Evolutionary conservation across 164 flowering plant genomes (phyloP).

Genomic region (Sedum album): DNA sequence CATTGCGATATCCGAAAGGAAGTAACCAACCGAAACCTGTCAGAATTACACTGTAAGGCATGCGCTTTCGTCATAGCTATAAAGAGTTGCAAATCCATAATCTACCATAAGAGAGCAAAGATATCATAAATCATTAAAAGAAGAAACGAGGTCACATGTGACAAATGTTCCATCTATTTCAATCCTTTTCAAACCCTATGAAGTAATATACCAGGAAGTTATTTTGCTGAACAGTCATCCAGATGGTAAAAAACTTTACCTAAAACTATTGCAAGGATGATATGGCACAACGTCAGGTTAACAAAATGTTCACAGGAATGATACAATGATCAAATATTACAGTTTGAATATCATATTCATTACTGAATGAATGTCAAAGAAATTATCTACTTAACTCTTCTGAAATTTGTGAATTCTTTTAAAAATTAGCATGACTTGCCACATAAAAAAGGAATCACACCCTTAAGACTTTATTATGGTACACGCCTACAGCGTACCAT

Average conservation of each 20-base stretch:
- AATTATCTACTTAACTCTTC: not conserved
- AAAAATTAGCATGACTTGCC: not conserved
- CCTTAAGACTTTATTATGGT: not conserved
- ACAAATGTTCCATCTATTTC: not conserved
- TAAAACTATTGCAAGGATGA: not conserved
- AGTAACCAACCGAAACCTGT: conserved; percentile 94
- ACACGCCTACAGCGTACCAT: not conserved
- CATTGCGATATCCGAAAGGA: conserved; percentile 78
- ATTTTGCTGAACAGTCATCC: not conserved
- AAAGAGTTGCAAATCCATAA: not conserved
- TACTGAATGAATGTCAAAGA: not conserved
- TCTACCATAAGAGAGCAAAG: not conserved
- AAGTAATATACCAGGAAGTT: not conserved
- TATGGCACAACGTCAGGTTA: not conserved
- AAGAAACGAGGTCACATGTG: not conserved
- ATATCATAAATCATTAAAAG: not conserved
- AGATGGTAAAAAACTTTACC: not conserved
- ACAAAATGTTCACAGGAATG: not conserved
- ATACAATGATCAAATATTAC: not conserved
- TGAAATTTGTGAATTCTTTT: not conserved
- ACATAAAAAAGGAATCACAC: not conserved
- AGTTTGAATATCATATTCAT: not conserved
- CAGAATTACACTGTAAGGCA: conserved; percentile 14
- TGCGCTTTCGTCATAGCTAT: not conserved
- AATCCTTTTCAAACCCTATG: not conserved